Percentiles rank a stretch among this genome's conserved stretches.
These are phyloP conservation scores for Trebouxia gelatinosa DNA, from an alignment of 163 green algal species.

Conservation along the genomic window DNA sequence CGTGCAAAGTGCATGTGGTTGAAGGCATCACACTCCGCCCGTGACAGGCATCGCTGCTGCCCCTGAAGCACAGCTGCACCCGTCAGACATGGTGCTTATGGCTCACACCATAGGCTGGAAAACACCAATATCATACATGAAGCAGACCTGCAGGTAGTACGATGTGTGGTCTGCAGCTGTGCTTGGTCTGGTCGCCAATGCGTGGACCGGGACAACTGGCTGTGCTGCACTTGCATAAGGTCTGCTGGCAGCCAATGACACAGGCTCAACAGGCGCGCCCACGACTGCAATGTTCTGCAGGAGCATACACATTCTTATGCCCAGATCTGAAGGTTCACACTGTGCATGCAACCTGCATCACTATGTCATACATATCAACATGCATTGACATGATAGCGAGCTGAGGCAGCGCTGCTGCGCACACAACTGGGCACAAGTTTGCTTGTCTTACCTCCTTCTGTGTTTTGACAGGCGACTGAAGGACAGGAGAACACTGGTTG, in stretches of 20 bases:
- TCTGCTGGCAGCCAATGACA: neutral
- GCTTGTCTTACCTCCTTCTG: too few species aligned
- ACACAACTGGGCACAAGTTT: neutral
- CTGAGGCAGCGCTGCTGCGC: too few species aligned
- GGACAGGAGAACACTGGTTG: too few species aligned
- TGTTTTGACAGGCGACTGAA: too few species aligned
- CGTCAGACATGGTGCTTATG: neutral
- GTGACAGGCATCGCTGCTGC: neutral
- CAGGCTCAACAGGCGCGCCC: neutral
- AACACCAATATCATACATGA: neutral
- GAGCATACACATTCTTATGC: too few species aligned
- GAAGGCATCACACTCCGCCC: slow-evolving; percentile 26
- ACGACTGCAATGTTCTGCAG: neutral
- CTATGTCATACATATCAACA: neutral
- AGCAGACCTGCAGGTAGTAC: neutral
- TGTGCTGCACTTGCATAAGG: neutral
- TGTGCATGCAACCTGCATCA: neutral
- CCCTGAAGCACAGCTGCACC: neutral
- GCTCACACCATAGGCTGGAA: neutral
- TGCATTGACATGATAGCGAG: neutral
- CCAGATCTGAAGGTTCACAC: neutral
- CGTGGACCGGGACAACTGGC: too few species aligned
- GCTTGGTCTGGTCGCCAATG: too few species aligned
- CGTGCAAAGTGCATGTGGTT: slow-evolving; percentile 29
- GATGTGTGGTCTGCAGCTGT: neutral